These are phyloP conservation scores for Scortechinia acanthostroma DNA, from an alignment of 2,329 filamentous ascomycete genomes.

Conservation along the genomic window DNA sequence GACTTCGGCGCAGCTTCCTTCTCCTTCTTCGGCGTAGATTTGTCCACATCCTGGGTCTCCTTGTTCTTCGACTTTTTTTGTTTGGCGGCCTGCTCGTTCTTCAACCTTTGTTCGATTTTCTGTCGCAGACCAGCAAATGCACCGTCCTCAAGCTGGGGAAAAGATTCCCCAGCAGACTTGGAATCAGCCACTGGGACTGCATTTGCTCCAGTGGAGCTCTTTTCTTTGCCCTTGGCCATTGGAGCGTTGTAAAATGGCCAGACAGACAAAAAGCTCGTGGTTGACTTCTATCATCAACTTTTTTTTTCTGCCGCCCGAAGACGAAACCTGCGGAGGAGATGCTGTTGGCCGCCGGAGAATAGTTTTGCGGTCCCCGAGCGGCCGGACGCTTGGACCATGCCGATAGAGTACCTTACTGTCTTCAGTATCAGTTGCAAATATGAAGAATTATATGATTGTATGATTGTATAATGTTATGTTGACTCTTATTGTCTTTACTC, in stretches of 20 bases:
- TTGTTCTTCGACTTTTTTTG: conserved; percentile 16
- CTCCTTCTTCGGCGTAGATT: neutral
- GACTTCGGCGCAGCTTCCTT: conserved; percentile 11
- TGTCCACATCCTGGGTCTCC: neutral
- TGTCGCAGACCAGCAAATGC: conserved; percentile 17
- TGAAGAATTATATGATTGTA: too few relatives aligned
- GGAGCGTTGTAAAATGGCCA: neutral
- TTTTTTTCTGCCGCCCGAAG: conserved; percentile 20
- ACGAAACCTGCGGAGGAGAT: conserved; percentile 15
- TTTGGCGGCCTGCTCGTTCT: conserved; percentile 18
- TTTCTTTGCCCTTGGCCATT: neutral
- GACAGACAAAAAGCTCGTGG: conserved; percentile 10
- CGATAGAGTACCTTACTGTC: too few relatives aligned
- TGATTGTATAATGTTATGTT: too few relatives aligned
- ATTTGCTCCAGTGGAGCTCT: neutral
- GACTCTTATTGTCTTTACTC: too few relatives aligned
- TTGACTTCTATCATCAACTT: conserved; percentile 8
- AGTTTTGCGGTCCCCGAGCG: too few relatives aligned
- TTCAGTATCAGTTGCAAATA: too few relatives aligned
- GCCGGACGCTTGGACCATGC: too few relatives aligned
- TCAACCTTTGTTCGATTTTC: conserved; percentile 27
- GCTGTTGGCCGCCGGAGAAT: conserved; percentile 10
- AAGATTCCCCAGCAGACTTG: conserved; percentile 9
- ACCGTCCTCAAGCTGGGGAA: conserved; percentile 23
- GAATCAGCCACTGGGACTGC: neutral